Evolutionary conservation across 768 basidiomycete species (phyloP).

Genomic region (Chiua virens): DNA sequence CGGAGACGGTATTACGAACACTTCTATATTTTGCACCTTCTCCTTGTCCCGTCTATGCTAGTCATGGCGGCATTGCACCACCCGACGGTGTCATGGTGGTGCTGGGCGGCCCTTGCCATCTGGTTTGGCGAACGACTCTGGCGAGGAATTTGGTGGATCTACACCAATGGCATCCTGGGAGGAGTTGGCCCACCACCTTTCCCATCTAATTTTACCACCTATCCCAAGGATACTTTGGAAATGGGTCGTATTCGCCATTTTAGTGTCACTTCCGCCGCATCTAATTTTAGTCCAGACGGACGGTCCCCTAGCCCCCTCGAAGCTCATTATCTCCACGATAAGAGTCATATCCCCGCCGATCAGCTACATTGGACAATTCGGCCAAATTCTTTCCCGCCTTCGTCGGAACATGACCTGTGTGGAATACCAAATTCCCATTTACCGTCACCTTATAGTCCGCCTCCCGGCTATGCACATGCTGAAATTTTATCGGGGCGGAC

Average conservation of each 20-base stretch:
- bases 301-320: constrained; percentile 26
- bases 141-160: constrained; percentile 55
- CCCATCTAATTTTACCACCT: background rate
- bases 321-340: constrained; percentile 17
- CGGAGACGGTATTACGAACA: constrained; percentile 56
- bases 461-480: constrained; percentile 66
- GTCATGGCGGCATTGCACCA: constrained; percentile 66
- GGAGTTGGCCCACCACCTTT: background rate
- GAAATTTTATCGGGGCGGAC: constrained; percentile 71
- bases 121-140: constrained; percentile 66
- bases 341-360: background rate
- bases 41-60: constrained; percentile 62
- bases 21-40: constrained; percentile 66
- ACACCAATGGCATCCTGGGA: constrained; percentile 55
- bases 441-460: constrained; percentile 43
- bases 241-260: constrained; percentile 17
- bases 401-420: background rate
- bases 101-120: constrained; percentile 56
- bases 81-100: constrained; percentile 66
- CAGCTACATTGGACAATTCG: background rate
- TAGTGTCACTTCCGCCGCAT: constrained; percentile 2
- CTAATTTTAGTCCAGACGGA: constrained; percentile 2
- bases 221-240: constrained; percentile 23
- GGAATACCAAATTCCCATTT: background rate
- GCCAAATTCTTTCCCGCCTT: background rate